These are phyloP conservation scores for Termitomyces heimii DNA, from an alignment of 768 basidiomycete species.

Conservation along the genomic window DNA sequence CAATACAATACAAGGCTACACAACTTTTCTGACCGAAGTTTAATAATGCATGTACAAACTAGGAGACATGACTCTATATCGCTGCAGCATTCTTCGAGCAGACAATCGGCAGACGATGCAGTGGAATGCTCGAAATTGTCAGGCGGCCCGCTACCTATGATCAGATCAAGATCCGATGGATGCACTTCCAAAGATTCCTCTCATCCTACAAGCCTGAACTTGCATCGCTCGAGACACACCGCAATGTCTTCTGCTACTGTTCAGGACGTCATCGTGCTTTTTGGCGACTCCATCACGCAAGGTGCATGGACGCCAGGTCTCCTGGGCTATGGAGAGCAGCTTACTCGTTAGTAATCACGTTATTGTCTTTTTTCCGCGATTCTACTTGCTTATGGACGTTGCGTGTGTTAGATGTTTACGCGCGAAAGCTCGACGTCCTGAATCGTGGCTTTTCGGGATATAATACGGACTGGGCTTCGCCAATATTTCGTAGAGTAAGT, in stretches of 20 bases:
- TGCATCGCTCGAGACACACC: not conserved
- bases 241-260: constrained; percentile 51
- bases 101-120: not conserved
- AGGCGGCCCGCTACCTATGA: not conserved
- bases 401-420: constrained; percentile 55
- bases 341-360: constrained; percentile 48
- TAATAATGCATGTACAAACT: not conserved
- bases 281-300: constrained; percentile 83
- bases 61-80: not conserved
- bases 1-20: not conserved
- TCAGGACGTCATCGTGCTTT: constrained; percentile 65
- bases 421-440: constrained; percentile 76
- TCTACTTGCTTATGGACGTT: not conserved
- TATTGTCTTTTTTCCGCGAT: not conserved
- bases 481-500: constrained; percentile 68
- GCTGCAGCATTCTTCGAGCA: not conserved
- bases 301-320: constrained; percentile 45
- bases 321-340: constrained; percentile 60
- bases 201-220: not conserved
- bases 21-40: not conserved
- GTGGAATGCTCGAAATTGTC: not conserved
- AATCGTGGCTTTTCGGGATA: constrained; percentile 86
- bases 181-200: not conserved
- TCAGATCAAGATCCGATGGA: not conserved
- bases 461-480: constrained; percentile 82